phyloP scores from a whole-genome alignment of 2,329 filamentous ascomycete genomes.

The Trichophyton verrucosum region DNA sequence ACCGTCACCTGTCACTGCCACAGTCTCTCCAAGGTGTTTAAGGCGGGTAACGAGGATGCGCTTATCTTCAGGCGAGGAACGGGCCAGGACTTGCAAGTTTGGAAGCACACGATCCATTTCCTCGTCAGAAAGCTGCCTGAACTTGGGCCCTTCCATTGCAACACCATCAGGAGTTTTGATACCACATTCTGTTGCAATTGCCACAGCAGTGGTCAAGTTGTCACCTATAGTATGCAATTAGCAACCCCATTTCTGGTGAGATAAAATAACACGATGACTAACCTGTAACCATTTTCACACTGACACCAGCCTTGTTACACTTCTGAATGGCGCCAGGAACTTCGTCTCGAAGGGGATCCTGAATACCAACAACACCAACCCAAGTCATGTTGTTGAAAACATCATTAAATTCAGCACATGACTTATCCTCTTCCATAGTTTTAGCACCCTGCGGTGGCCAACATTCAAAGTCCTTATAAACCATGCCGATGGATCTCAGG shows the following conservation, averaged over 20 bases:
- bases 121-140: conserved; percentile 48
- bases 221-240: conserved; percentile 33
- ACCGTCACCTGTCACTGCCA: conserved; percentile 52
- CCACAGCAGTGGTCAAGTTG: conserved; percentile 58
- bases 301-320: conserved; percentile 56
- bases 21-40: conserved; percentile 50
- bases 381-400: conserved; percentile 63
- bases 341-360: conserved; percentile 58
- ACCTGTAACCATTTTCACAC: conserved; percentile 60
- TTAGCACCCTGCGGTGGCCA: conserved; percentile 52
- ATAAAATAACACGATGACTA: conserved; percentile 4
- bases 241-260: neutral
- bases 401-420: conserved; percentile 53
- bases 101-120: conserved; percentile 50
- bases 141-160: conserved; percentile 57
- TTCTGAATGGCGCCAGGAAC: conserved; percentile 55
- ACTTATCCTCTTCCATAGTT: conserved; percentile 47
- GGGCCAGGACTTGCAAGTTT: conserved; percentile 50
- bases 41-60: conserved; percentile 50
- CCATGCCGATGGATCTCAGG: conserved; percentile 60
- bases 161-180: conserved; percentile 49
- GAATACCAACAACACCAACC: conserved; percentile 59
- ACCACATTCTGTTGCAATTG: conserved; percentile 62
- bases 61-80: conserved; percentile 56
- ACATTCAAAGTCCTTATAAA: conserved; percentile 58